Base-by-base conservation (phyloP, 192 early-diverging fungal genomes). In the Coemansia sp. region DNA sequence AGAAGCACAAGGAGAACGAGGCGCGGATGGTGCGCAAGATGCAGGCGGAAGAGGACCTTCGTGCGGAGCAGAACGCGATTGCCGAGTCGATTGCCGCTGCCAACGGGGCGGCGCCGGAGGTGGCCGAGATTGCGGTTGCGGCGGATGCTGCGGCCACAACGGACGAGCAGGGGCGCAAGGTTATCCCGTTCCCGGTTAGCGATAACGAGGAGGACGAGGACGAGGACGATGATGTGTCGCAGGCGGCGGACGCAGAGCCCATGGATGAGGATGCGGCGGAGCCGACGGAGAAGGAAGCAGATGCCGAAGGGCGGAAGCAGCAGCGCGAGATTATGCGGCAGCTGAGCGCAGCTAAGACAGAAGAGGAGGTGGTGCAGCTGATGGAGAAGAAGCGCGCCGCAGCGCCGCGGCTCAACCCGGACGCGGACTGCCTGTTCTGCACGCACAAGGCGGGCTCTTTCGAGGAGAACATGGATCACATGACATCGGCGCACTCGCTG, bases 381-480 rank as follows among this genome's bases (percentile, higher is more conserved):
- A 83, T 99, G 47, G 91, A 93, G 53, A 84, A 88, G 69, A 97
- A 97, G 72, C 91, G 90, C 63, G 86, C 83, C 10, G 56, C 82
- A 0, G 77, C 91, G 9, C 61, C 76, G 18, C 84, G 87, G 52
- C 82, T 99, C 3, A 73, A 84, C 12, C 81, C 83, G 2, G 77
- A 79, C 31, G 33, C 54, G 0, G 94, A 97, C 68, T 99, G 97
- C 81, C 82, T 99, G 42, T 99, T 99, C 83, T 99, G 97, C 80
- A 61, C 82, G 18, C 82, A 88, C 63, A 77, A 71, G 65, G 72
- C 84, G 0, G 77, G 71, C 11, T 73, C 82, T 22, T 90, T 89
- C 60, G 86, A 89, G 30, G 55, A 68, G 54, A 95, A 93, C 68
- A 74, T 99, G 69, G 81, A 84, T 23, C 97, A 99, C 78, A 99